These are phyloP conservation scores for Quercus engelmannii DNA, from an alignment of 306 rosid species.

Conservation along the genomic window DNA sequence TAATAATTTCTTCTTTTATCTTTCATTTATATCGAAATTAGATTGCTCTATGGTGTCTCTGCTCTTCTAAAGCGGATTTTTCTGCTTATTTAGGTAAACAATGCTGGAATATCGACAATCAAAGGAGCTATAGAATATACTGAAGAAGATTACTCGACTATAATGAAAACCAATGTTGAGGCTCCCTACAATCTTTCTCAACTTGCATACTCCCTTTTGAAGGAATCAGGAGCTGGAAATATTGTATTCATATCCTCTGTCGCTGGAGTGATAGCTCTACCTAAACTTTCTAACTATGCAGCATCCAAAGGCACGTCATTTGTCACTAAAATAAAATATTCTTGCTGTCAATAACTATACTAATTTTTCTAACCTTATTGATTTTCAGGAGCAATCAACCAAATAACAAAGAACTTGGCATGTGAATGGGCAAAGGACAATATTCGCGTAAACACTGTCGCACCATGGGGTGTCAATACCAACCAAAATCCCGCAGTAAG, in stretches of 20 bases:
- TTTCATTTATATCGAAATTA: no score
- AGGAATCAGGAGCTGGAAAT: constrained; percentile 41
- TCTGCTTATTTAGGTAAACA: constrained; percentile 27
- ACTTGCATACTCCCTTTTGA: constrained; percentile 39
- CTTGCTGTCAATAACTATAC: neutral
- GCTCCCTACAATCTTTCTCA: constrained; percentile 37
- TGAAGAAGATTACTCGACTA: constrained; percentile 21
- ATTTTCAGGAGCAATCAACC: constrained; percentile 55
- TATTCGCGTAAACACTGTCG: constrained; percentile 49
- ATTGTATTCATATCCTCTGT: constrained; percentile 40
- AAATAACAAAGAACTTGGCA: constrained; percentile 56
- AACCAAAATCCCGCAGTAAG: neutral
- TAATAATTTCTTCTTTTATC: no score
- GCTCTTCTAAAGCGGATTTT: neutral
- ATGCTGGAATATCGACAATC: constrained; percentile 3
- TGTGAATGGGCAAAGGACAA: constrained; percentile 74
- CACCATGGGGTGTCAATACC: constrained; percentile 37
- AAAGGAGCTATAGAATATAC: constrained; percentile 4
- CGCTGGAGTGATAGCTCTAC: constrained; percentile 38
- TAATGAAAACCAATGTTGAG: constrained; percentile 36
- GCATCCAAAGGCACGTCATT: constrained; percentile 54
- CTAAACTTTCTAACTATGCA: constrained; percentile 36
- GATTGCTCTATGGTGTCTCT: no score
- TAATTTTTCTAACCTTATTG: neutral
- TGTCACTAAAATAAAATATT: neutral